Percentiles rank a stretch among this genome's conserved stretches.
Conservation (phyloP, 2,329 filamentous ascomycete species). For the Colletotrichum filicis region DNA sequence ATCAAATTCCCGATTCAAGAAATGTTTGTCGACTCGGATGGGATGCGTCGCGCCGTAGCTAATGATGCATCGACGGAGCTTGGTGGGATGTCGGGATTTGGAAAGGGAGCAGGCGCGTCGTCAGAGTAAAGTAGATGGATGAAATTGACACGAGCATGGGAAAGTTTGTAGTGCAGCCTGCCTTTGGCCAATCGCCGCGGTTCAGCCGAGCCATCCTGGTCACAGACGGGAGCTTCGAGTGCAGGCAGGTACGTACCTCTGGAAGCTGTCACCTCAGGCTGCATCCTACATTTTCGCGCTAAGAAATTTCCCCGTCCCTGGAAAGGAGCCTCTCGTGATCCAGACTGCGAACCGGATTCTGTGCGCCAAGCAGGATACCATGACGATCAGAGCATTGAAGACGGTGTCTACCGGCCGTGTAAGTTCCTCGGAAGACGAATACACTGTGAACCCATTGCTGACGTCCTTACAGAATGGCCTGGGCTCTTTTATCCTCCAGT, state of each 20-base stretch:
- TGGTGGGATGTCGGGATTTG: neutral
- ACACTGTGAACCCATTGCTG: neutral
- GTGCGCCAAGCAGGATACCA: conserved; percentile 41
- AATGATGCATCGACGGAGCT: neutral
- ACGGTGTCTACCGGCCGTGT: conserved; percentile 66
- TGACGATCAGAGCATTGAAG: conserved; percentile 67
- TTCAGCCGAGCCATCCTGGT: conserved; percentile 16
- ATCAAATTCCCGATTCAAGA: neutral
- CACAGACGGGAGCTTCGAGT: neutral
- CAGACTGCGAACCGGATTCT: conserved; percentile 17
- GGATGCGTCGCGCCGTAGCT: conserved; percentile 5
- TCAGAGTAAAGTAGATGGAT: neutral
- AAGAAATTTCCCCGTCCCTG: conserved; percentile 31
- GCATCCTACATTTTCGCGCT: conserved; percentile 25
- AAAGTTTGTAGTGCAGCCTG: conserved; percentile 33
- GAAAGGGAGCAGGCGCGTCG: conserved; percentile 18
- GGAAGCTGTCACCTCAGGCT: neutral
- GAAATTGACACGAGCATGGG: conserved; percentile 27
- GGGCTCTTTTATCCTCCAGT: conserved; percentile 96
- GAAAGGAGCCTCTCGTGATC: conserved; percentile 18
- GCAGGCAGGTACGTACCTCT: conserved; percentile 21
- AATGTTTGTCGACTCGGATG: neutral
- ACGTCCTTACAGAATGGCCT: conserved; percentile 81
- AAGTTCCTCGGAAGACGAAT: conserved; percentile 35
- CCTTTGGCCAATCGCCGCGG: conserved; percentile 8